These are phyloP conservation scores for Vitrella brassicaformis DNA, from an alignment of 73 alveolate genomes.

Conservation along the genomic window DNA sequence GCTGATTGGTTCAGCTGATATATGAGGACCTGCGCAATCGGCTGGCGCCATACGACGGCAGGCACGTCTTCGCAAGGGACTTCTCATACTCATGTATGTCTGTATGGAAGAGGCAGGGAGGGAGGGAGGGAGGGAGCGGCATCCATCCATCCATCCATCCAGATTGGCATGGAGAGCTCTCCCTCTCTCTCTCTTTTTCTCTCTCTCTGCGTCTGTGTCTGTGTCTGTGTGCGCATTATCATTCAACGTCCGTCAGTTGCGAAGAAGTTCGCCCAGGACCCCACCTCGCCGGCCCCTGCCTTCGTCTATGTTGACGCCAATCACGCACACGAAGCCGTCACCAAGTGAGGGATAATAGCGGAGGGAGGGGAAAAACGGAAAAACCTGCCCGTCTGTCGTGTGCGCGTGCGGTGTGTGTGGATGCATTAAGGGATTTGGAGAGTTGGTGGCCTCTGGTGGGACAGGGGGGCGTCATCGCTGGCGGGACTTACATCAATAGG, in stretches of 20 bases:
- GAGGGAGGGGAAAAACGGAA: too few species aligned
- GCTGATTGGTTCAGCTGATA: neutral
- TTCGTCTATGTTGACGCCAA: constrained; percentile 28
- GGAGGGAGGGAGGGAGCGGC: neutral
- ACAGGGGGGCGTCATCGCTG: constrained; percentile 21
- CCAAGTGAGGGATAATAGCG: neutral
- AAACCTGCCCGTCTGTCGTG: too few species aligned
- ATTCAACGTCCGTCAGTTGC: neutral
- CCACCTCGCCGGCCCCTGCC: neutral
- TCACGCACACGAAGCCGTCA: constrained; percentile 33
- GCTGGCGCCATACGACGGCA: neutral
- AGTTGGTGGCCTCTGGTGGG: constrained; percentile 32
- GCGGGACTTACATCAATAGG: neutral
- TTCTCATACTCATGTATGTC: constrained; percentile 19
- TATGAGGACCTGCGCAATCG: constrained; percentile 15
- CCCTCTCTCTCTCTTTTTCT: neutral
- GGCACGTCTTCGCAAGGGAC: constrained; percentile 6
- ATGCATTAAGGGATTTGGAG: constrained; percentile 38
- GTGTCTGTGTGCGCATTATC: neutral
- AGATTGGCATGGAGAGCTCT: too few species aligned
- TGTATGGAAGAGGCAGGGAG: neutral
- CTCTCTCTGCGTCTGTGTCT: neutral
- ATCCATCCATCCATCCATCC: neutral
- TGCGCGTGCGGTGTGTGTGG: too few species aligned
- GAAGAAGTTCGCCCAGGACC: neutral